Evolutionary conservation across 306 rosid species (phyloP).

Genomic region (Cotoneaster glaucophyllus): DNA sequence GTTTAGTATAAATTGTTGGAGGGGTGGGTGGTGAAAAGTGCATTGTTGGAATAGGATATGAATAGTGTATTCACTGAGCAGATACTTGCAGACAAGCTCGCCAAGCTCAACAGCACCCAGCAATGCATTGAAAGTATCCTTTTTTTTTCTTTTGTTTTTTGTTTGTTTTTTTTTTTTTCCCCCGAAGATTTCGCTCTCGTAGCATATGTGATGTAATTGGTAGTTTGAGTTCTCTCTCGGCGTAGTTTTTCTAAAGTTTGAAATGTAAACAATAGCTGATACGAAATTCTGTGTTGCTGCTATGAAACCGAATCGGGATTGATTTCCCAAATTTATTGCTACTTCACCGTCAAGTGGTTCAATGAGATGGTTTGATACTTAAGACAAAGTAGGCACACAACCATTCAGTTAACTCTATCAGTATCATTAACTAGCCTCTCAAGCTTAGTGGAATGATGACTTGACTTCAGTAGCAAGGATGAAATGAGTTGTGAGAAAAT

Average conservation of each 20-base stretch:
- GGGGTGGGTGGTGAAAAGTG: slow-evolving; percentile 9
- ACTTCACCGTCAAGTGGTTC: neutral
- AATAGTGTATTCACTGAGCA: slow-evolving; percentile 70
- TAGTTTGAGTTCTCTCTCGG: neutral
- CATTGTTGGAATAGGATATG: slow-evolving; percentile 39
- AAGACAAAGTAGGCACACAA: neutral
- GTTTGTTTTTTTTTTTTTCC: no score
- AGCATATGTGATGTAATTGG: neutral
- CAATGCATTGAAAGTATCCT: slow-evolving; percentile 86
- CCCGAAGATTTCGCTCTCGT: neutral
- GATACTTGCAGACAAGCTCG: slow-evolving; percentile 76
- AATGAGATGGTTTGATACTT: neutral
- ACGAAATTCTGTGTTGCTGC: neutral
- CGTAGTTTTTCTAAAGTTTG: neutral
- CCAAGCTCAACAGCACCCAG: slow-evolving; percentile 87
- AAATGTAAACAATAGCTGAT: neutral
- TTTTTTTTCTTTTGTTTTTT: slow-evolving; percentile 31
- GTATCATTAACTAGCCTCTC: neutral
- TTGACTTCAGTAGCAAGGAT: neutral
- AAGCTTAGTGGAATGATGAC: neutral
- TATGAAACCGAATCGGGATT: no score
- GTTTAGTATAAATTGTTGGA: neutral
- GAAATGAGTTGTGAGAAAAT: neutral
- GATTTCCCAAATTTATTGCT: neutral
- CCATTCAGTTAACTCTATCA: neutral